These are phyloP conservation scores for Conoideocrella luteorostrata DNA, from an alignment of 2,329 filamentous ascomycete genomes.

Conservation along the genomic window DNA sequence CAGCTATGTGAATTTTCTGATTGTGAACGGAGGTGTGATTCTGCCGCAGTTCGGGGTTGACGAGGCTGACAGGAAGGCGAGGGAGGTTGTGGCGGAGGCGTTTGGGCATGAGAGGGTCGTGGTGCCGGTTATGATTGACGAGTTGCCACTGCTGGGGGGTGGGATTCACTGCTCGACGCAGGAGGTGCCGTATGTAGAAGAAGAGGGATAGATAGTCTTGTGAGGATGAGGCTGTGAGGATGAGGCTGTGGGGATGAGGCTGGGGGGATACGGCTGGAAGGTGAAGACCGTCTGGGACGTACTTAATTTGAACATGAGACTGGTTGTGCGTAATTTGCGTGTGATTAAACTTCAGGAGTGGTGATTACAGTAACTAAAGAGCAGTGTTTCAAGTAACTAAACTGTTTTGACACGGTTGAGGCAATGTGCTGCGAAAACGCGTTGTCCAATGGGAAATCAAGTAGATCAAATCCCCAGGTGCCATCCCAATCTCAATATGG, in stretches of 20 bases:
- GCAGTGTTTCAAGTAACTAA: too few relatives aligned
- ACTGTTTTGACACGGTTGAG: too few relatives aligned
- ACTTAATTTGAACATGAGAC: too few relatives aligned
- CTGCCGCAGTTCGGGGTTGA: conserved; percentile 21
- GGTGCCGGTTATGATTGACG: conserved; percentile 12
- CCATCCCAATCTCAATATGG: too few relatives aligned
- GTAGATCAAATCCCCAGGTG: too few relatives aligned
- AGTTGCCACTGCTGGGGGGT: conserved; percentile 16
- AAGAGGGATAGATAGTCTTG: neutral
- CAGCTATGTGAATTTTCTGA: conserved; percentile 20
- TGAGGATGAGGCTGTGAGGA: neutral
- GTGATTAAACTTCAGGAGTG: too few relatives aligned
- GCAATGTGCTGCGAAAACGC: too few relatives aligned
- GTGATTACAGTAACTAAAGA: too few relatives aligned
- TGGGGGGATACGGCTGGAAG: neutral
- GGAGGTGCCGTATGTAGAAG: conserved; percentile 14
- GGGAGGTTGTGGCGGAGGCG: conserved; percentile 8
- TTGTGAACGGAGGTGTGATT: conserved; percentile 23
- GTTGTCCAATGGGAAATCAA: too few relatives aligned
- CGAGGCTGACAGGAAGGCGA: conserved; percentile 16
- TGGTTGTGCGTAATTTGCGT: too few relatives aligned
- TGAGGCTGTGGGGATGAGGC: neutral
- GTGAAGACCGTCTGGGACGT: neutral
- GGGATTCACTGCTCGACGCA: conserved; percentile 24
- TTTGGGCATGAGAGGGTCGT: conserved; percentile 13